These are phyloP conservation scores for Zymoseptoria tritici DNA, from an alignment of 2,329 filamentous ascomycete genomes.

Conservation along the genomic window DNA sequence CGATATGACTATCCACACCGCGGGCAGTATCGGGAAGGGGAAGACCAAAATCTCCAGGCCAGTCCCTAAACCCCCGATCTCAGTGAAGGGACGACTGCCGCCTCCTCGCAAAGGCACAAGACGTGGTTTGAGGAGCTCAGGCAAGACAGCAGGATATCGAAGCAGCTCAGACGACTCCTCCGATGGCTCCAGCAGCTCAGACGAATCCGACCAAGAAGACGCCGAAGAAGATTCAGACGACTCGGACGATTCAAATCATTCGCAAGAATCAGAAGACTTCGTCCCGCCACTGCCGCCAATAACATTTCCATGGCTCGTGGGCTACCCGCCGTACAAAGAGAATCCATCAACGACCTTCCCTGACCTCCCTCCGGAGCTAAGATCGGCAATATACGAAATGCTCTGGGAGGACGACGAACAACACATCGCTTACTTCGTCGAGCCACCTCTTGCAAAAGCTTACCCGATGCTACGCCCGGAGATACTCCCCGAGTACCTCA, in stretches of 20 bases:
- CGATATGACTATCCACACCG: no score
- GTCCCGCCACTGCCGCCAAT: background rate
- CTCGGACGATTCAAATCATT: background rate
- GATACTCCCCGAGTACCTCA: background rate
- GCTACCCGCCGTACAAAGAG: background rate
- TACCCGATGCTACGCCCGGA: background rate
- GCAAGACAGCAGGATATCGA: background rate
- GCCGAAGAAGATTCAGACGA: background rate
- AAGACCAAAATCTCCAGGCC: no score
- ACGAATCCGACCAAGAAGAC: background rate
- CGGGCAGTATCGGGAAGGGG: no score
- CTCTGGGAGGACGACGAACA: background rate
- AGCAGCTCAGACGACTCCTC: background rate
- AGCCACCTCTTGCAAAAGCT: background rate
- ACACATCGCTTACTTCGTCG: background rate
- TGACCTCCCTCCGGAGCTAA: background rate
- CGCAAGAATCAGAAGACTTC: background rate
- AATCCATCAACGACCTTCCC: background rate
- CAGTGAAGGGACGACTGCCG: background rate
- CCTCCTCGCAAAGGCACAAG: background rate
- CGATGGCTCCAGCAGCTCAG: background rate
- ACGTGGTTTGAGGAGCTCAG: background rate
- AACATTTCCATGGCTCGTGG: background rate
- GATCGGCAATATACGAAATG: background rate
- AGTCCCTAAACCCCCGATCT: background rate